Evolutionary conservation across 2,329 filamentous ascomycete genomes (phyloP).

Genomic region (Xylariaceae sp.): DNA sequence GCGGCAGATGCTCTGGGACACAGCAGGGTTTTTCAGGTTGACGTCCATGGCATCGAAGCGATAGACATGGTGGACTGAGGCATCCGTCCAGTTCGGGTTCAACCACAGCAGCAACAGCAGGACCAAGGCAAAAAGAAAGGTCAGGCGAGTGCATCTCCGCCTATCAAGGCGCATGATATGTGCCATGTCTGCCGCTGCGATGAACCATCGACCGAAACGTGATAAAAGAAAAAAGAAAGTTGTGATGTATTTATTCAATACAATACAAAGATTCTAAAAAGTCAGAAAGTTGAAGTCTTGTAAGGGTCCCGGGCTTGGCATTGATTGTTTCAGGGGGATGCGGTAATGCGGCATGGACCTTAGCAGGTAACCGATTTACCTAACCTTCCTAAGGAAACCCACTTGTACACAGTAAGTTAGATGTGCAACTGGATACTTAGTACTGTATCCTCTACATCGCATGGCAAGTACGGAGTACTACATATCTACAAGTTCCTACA

Average conservation of each 20-base stretch:
- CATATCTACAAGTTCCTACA: no score
- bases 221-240: background rate
- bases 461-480: no score
- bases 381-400: background rate
- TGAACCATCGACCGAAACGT: conserved; percentile 1
- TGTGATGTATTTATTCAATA: no score
- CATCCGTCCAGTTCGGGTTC: conserved; percentile 28
- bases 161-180: conserved; percentile 16
- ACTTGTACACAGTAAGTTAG: no score
- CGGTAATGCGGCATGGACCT: background rate
- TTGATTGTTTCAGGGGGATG: background rate
- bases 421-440: no score
- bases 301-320: no score
- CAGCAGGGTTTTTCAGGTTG: conserved; percentile 18
- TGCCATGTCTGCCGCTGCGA: conserved; percentile 11
- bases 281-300: no score
- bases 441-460: no score
- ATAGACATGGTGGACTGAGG: conserved; percentile 24
- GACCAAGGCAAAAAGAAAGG: conserved; percentile 12
- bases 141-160: conserved; percentile 20
- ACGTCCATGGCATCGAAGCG: conserved; percentile 20
- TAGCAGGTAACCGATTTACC: no score
- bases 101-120: conserved; percentile 26
- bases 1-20: conserved; percentile 29
- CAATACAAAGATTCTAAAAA: background rate